Percentiles rank a stretch among this genome's conserved stretches.
phyloP scores from a whole-genome alignment of 305 asterid genomes.

The Fraxinus sp. region DNA sequence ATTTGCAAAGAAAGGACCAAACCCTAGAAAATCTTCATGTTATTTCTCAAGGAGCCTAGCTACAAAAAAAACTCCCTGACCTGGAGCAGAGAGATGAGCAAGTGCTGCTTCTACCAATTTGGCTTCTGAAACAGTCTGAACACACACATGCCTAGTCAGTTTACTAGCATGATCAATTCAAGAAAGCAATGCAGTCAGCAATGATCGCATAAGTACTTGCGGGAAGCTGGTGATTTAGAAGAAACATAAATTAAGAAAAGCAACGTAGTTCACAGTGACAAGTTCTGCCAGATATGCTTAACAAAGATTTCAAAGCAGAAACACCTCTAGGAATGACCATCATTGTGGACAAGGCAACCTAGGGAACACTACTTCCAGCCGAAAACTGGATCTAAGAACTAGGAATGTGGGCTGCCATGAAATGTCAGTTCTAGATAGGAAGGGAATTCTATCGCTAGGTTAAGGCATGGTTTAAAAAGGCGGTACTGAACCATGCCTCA shows the following conservation, averaged over 20 bases:
- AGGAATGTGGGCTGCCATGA: not conserved
- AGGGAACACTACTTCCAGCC: not conserved
- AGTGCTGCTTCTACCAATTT: not conserved
- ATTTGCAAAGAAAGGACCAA: not conserved
- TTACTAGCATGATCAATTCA: not conserved
- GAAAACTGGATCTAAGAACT: not conserved
- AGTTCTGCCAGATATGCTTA: not conserved
- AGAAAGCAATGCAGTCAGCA: not conserved
- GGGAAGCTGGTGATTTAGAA: not conserved
- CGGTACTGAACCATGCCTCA: not conserved
- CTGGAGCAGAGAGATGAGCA: not conserved
- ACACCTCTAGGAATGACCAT: not conserved
- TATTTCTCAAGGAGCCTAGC: not conserved
- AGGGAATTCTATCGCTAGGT: not conserved
- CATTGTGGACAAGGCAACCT: not conserved
- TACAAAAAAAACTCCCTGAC: not conserved
- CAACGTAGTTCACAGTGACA: not conserved
- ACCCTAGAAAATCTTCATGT: not conserved
- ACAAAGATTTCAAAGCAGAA: not conserved
- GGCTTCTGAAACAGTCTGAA: not conserved
- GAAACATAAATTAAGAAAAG: not conserved
- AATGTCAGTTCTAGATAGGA: not conserved
- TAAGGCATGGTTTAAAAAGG: not conserved
- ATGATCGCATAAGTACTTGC: not conserved
- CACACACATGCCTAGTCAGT: not conserved